Base-by-base conservation (phyloP, 148 eudicot genomes). In the Vaccinium myrtillus region DNA sequence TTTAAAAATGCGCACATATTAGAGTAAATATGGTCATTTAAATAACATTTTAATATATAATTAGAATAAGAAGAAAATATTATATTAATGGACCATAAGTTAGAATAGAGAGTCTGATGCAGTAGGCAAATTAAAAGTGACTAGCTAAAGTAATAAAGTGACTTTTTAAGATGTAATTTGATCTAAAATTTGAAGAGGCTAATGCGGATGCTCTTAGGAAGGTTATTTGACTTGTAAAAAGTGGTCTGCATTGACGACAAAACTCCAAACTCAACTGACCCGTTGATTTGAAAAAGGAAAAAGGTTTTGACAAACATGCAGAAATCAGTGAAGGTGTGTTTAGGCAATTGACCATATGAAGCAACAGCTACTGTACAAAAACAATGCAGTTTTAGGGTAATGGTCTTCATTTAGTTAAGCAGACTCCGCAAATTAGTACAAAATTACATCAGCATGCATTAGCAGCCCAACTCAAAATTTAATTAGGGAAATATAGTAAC, bases 311-410 rank as follows among this genome's bases (percentile, higher is more conserved):
- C 77, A 73, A 73, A 36, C 77, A 39, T 39, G 49, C 48, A 6
- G 49, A 73, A 73, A 73, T 36, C 12, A 73, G 48, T 73, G 77
- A 36, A 73, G 77, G 10, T 73, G 77, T 73, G 9, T 73, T 32
- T 32, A 32, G 76, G 71, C 71, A 65, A 65, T 65, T 67, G 73
- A 67, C 73, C 25, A 61, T 67, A 25, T 3, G 73, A 6, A 9
- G 8, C 12, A 8, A 61, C 69, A 61, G 7, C 69, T 21, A 8
- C 23, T n/a, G 63, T 18, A 7, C 69, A 61, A 3, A n/a, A n/a
- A 61, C 69, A 61, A 61, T 61, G 27, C 10, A 61, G 69, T 61
- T 61, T 61, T 5, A n/a, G 30, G 73, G 36, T 25, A 23, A 25
- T 67, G 32, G 36, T 67, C 73, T 67, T 67, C 32, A 25, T 67